Evolutionary conservation across 257 asterid species (phyloP), one percentile per base, ranked within the genome.

Genomic region (Henckelia pumila): DNA sequence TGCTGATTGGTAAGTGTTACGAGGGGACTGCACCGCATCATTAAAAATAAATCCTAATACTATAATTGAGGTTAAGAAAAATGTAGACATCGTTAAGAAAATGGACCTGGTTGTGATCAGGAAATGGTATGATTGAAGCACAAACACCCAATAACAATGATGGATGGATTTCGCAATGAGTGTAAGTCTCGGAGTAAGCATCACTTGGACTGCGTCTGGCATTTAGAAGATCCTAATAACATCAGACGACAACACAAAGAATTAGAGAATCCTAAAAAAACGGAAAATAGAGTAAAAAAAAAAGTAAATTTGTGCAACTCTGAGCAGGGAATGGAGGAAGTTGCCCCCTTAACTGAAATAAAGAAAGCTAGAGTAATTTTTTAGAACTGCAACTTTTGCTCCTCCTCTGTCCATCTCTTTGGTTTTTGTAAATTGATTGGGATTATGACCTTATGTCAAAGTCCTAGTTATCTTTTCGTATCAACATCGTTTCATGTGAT

Each of bases 1-100:
- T 63, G 99, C 99, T 17, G 99, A 93, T 76, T 90, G 99, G 75
- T 93, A 93, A 3, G 99, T 90, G 78, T 93, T 93, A 86, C 97
- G 97, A 55, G 99, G 99, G 62, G 99, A 90, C 99, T 93, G 91
- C 65, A 64, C 71, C 70, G 77, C 76, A 30, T 59, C 59, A 75
- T 61, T 20, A 73, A 55, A 64, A 73, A 60, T 5, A 40, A 40
- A 11, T 13, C n/a, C n/a, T 13, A 13, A 4, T 40, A 0, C 0
- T 35, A 35, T 13, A 11, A 13, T 13, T 13, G 9, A 22, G 17
- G 50, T 40, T 35, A 40, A 40, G 50, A 40, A 40, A 40, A 40
- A 40, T 40, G 13, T 40, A n/a, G 50, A 40, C 47, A 35, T 23
- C 11, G 52, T 33, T 37, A 37, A 65, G 70, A 62, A 35, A 32